phyloP scores from a whole-genome alignment of 2,329 filamentous ascomycete species.

The Penicillium decumbens region DNA sequence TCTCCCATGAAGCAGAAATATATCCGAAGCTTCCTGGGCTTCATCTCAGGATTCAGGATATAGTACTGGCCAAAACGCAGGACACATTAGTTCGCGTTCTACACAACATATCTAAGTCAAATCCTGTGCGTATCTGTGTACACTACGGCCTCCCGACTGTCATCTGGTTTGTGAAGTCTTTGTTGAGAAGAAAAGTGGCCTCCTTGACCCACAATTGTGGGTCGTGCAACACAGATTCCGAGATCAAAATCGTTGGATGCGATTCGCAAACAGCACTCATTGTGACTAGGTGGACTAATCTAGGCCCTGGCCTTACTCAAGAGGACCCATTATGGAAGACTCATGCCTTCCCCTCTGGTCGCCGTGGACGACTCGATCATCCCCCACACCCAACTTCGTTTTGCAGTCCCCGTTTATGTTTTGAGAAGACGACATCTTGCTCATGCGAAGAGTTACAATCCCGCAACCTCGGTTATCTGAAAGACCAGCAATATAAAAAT shows the following conservation, averaged over 20 bases:
- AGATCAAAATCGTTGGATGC: not conserved
- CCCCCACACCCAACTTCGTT: not conserved
- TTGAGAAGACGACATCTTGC: not conserved
- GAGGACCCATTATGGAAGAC: slow-evolving; percentile 8
- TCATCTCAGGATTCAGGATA: slow-evolving; percentile 10
- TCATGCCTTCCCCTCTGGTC: not conserved
- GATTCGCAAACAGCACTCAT: slow-evolving; percentile 1
- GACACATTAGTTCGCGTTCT: not conserved
- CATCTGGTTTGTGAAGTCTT: not conserved
- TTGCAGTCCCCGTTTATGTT: not conserved
- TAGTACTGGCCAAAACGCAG: slow-evolving; percentile 1
- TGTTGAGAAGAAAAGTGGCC: not conserved
- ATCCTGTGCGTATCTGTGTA: not conserved
- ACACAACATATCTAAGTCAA: not conserved
- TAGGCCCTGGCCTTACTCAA: slow-evolving; percentile 4
- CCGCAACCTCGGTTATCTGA: slow-evolving; percentile 3
- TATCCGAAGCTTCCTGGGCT: slow-evolving; percentile 6
- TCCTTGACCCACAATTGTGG: slow-evolving; percentile 1
- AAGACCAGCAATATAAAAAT: not conserved
- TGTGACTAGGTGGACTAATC: slow-evolving; percentile 5
- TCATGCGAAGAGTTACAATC: slow-evolving; percentile 1
- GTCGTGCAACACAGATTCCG: slow-evolving; percentile 3
- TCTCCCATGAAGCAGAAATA: slow-evolving; percentile 7
- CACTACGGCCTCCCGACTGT: not conserved
- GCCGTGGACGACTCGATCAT: not conserved